These are phyloP conservation scores for Pseudoperonospora humuli DNA, from an alignment of 352 stramenopile genomes.

Conservation along the genomic window DNA sequence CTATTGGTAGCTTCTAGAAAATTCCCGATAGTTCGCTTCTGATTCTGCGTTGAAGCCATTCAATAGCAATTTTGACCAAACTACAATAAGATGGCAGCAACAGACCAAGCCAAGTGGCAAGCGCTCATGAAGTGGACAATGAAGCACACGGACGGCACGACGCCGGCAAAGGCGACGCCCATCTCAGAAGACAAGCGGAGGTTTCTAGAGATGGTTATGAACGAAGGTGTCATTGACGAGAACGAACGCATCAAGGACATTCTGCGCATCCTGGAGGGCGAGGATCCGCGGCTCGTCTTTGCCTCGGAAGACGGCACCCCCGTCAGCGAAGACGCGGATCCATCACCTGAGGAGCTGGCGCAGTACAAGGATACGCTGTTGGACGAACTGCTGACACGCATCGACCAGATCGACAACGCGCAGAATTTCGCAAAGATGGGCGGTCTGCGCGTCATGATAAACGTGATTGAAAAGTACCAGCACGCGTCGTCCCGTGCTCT, in stretches of 20 bases:
- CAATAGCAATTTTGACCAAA: too few relatives aligned
- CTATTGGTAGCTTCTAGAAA: too few relatives aligned
- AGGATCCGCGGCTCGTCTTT: conserved; percentile 69
- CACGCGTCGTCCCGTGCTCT: conserved; percentile 47
- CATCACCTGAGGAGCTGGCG: conserved; percentile 54
- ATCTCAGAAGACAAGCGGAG: conserved; percentile 72
- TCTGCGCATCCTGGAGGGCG: conserved; percentile 69
- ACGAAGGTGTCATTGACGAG: conserved; percentile 80
- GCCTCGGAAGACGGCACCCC: conserved; percentile 31
- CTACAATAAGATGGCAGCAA: conserved; percentile 2
- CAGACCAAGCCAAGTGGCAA: conserved; percentile 82
- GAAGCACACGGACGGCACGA: conserved; percentile 79
- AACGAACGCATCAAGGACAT: conserved; percentile 80
- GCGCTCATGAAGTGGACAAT: conserved; percentile 86
- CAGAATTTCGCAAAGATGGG: conserved; percentile 86
- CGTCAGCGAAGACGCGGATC: conserved; percentile 28
- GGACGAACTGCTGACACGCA: conserved; percentile 76
- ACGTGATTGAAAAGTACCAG: conserved; percentile 50
- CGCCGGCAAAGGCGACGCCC: conserved; percentile 44
- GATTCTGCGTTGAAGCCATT: background rate
- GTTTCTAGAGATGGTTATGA: conserved; percentile 80
- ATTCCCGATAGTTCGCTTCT: too few relatives aligned
- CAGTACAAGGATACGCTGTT: conserved; percentile 77
- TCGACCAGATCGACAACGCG: conserved; percentile 85
- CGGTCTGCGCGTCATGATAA: conserved; percentile 47